Evolutionary conservation across 257 asterid species (phyloP).

Genomic region (Solanum corneliomulleri): DNA sequence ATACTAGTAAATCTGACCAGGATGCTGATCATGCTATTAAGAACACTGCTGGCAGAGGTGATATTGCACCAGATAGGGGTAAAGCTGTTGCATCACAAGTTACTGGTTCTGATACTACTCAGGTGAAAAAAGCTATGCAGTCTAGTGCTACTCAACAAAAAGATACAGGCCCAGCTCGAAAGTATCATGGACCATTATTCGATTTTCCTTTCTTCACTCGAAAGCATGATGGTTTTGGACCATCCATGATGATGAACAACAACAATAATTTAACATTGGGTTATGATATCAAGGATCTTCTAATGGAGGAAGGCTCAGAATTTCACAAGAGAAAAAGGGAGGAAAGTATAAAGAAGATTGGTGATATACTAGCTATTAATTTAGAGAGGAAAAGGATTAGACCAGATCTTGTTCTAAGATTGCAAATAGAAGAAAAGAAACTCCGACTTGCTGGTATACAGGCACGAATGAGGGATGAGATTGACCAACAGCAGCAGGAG

Average conservation of each 20-base stretch:
- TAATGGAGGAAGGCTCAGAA: constrained; percentile 75
- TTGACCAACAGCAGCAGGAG: constrained; percentile 90
- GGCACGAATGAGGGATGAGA: constrained; percentile 85
- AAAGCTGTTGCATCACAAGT: constrained; percentile 52
- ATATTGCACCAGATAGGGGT: constrained; percentile 59
- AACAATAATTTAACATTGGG: constrained; percentile 61
- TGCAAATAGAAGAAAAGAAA: constrained; percentile 91
- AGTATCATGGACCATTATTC: constrained; percentile 94
- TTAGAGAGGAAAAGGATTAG: constrained; percentile 90
- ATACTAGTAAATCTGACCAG: constrained; percentile 44
- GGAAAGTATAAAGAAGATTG: constrained; percentile 73
- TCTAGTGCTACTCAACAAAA: constrained; percentile 52
- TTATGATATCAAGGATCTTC: constrained; percentile 82
- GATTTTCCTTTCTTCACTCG: constrained; percentile 96
- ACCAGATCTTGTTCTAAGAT: constrained; percentile 79
- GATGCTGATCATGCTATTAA: constrained; percentile 44
- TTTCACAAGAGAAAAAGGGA: constrained; percentile 61
- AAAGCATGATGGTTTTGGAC: constrained; percentile 77
- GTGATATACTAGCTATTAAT: constrained; percentile 73
- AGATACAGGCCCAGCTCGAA: constrained; percentile 62
- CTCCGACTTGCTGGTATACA: constrained; percentile 88
- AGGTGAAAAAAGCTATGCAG: constrained; percentile 52
- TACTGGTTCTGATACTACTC: constrained; percentile 44
- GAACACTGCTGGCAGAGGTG: constrained; percentile 44
- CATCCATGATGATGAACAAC: constrained; percentile 62